A percentile compares a stretch with the other conserved stretches of the same genome.
These are phyloP conservation scores for Penicillium sp. DNA, from an alignment of 2,329 filamentous ascomycete species.

Conservation along the genomic window DNA sequence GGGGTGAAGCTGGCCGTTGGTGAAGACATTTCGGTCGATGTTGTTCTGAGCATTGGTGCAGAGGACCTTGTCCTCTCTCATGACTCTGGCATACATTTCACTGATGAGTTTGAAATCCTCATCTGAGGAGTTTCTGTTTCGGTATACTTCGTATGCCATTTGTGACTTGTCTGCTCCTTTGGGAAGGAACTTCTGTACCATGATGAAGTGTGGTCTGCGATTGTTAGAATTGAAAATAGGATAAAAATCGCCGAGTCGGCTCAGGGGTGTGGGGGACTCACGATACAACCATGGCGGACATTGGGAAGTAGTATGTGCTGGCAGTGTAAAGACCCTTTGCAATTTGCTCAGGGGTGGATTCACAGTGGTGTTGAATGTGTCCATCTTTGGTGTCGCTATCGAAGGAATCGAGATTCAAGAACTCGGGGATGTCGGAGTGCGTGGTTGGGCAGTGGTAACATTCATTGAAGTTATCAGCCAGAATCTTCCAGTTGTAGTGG, in stretches of 20 bases:
- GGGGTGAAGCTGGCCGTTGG: constrained; percentile 66
- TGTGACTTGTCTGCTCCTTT: constrained; percentile 51
- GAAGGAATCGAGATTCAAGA: constrained; percentile 62
- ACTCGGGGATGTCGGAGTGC: constrained; percentile 59
- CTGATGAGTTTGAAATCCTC: constrained; percentile 60
- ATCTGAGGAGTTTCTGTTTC: constrained; percentile 62
- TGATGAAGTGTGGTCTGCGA: constrained; percentile 61
- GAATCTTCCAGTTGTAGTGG: constrained; percentile 27
- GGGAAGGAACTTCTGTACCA: constrained; percentile 65
- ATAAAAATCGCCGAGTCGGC: too few relatives aligned
- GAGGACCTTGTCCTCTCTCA: constrained; percentile 66
- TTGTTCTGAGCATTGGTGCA: constrained; percentile 63
- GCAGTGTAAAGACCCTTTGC: constrained; percentile 46
- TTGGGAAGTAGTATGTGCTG: constrained; percentile 38
- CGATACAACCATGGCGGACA: constrained; percentile 35
- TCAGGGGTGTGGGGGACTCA: constrained; percentile 16
- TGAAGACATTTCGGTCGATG: constrained; percentile 62
- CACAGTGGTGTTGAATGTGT: constrained; percentile 14
- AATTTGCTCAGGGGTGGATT: constrained; percentile 52
- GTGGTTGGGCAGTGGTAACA: constrained; percentile 65
- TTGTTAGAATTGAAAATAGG: constrained; percentile 24
- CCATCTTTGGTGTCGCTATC: constrained; percentile 50
- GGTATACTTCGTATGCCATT: constrained; percentile 66
- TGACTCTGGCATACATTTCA: constrained; percentile 64
- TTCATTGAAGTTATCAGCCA: constrained; percentile 44